These are phyloP conservation scores for Agroathelia rolfsii DNA, from an alignment of 1,284 basidiomycete species.

Conservation along the genomic window DNA sequence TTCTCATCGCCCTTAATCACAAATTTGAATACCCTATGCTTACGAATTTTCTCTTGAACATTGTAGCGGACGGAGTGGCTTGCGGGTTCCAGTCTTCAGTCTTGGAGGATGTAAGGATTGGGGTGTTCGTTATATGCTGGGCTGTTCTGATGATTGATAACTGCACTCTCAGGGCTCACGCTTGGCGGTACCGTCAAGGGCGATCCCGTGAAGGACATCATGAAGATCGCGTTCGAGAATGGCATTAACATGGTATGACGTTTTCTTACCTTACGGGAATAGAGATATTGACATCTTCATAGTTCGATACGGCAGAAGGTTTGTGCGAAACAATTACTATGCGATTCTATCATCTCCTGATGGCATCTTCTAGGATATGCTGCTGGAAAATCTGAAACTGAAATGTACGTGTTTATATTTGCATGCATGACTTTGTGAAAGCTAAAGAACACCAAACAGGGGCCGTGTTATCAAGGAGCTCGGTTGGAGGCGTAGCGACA, in stretches of 20 bases:
- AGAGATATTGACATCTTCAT: conserved; percentile 31
- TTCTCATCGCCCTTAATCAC: too few species aligned
- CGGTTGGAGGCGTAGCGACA: conserved; percentile 52
- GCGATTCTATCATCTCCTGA: too few species aligned
- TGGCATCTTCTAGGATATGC: too few species aligned
- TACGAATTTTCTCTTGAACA: too few species aligned
- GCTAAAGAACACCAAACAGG: too few species aligned
- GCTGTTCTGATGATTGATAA: conserved; percentile 7
- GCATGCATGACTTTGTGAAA: too few species aligned
- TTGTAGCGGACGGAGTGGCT: conserved; percentile 31
- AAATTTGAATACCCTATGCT: too few species aligned
- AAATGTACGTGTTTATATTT: too few species aligned
- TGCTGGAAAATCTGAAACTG: conserved; percentile 38
- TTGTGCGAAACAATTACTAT: too few species aligned
- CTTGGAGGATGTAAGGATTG: conserved; percentile 31
- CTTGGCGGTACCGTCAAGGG: conserved; percentile 42
- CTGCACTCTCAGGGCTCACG: too few species aligned
- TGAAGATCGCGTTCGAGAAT: conserved; percentile 37
- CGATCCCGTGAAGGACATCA: conserved; percentile 41
- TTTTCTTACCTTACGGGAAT: too few species aligned
- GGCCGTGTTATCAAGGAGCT: conserved; percentile 67
- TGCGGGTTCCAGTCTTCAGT: conserved; percentile 35
- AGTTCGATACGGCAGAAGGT: conserved; percentile 59
- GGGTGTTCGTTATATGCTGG: neutral
- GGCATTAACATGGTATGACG: conserved; percentile 13